These are phyloP conservation scores for Candolleomyces efflorescens DNA, from an alignment of 768 basidiomycete genomes.

Conservation along the genomic window DNA sequence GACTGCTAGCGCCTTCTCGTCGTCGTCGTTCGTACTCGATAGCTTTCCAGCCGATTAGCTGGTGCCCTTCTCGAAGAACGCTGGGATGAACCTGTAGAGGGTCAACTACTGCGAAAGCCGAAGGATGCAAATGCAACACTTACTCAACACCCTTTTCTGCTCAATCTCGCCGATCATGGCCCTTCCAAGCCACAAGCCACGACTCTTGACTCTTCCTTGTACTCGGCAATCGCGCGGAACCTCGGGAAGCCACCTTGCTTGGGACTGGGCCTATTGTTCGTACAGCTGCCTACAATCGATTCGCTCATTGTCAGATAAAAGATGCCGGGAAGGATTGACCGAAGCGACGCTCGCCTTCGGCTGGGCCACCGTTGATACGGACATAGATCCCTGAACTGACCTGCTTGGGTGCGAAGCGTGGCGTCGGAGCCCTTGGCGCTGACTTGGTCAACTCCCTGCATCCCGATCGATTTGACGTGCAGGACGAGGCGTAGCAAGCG, in stretches of 20 bases:
- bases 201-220: conserved; percentile 99
- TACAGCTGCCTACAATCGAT: conserved; percentile 76
- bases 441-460: conserved; percentile 91
- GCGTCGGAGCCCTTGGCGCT: conserved; percentile 89
- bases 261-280: conserved; percentile 55
- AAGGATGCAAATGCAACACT: conserved; percentile 36
- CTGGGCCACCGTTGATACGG: conserved; percentile 66
- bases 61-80: conserved; percentile 69
- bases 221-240: conserved; percentile 83
- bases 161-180: conserved; percentile 95
- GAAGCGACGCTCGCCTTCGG: conserved; percentile 74
- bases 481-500: conserved; percentile 75
- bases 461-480: conserved; percentile 62
- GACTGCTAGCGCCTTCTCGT: too few species aligned
- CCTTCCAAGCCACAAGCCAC: conserved; percentile 87
- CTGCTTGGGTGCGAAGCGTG: conserved; percentile 76
- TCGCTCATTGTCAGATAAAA: conserved; percentile 90
- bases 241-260: conserved; percentile 22
- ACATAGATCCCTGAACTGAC: conserved; percentile 85
- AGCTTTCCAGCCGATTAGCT: conserved; percentile 62
- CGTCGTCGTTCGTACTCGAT: conserved; percentile 84
- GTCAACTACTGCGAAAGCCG: too few species aligned
- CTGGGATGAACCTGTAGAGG: conserved; percentile 57
- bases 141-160: conserved; percentile 78
- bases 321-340: conserved; percentile 88